Evolutionary conservation across 1,139 yeast genomes (phyloP).

Genomic region (Debaryomyces sp.): DNA sequence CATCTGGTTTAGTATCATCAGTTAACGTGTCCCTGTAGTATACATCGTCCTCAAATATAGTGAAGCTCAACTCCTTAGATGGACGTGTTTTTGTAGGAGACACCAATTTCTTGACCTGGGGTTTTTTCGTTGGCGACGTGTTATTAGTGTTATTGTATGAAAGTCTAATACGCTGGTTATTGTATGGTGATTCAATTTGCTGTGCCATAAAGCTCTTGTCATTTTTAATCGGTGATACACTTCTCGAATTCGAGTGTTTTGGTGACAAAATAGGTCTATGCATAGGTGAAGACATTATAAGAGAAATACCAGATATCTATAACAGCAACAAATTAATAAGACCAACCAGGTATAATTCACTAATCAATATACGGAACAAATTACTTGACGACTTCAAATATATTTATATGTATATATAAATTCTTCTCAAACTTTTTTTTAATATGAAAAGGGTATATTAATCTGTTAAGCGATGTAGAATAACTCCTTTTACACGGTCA

Average conservation of each 20-base stretch:
- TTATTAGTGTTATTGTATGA: slow-evolving; percentile 1
- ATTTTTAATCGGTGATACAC: slow-evolving; percentile 17
- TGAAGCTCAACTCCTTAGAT: slow-evolving; percentile 25
- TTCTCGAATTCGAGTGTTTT: slow-evolving; percentile 24
- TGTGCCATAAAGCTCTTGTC: slow-evolving; percentile 1
- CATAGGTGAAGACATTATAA: slow-evolving; percentile 26
- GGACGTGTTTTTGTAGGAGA: slow-evolving; percentile 20
- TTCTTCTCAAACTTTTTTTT: not conserved
- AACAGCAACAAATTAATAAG: not conserved
- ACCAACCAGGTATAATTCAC: not conserved
- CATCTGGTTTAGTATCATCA: slow-evolving; percentile 4
- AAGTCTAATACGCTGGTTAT: slow-evolving; percentile 9
- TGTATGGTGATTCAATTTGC: slow-evolving; percentile 11
- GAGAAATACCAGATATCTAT: not conserved
- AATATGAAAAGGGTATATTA: slow-evolving; percentile 1
- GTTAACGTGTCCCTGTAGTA: slow-evolving; percentile 6
- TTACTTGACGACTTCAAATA: not conserved
- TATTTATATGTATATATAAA: not conserved
- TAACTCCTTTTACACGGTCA: slow-evolving; percentile 9
- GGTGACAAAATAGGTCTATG: slow-evolving; percentile 38
- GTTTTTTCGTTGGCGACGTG: slow-evolving; percentile 10
- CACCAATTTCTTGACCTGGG: not conserved
- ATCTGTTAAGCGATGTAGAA: not conserved
- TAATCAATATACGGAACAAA: not conserved
- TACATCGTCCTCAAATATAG: slow-evolving; percentile 41